Evolutionary conservation across 1,139 yeast species (phyloP).

Genomic region (Yamadazyma membranifaciens): DNA sequence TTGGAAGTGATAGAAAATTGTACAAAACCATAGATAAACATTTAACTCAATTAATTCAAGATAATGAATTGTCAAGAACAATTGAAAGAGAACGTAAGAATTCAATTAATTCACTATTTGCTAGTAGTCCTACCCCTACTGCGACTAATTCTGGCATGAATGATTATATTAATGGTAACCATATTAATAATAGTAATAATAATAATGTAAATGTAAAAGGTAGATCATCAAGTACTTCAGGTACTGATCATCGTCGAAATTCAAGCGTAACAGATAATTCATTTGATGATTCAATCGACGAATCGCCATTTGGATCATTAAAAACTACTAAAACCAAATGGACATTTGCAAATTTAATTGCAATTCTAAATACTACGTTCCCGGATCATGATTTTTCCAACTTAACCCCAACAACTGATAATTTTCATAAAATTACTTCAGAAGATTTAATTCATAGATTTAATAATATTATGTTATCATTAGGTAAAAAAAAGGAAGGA

Average conservation of each 20-base stretch:
- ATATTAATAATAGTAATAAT: background rate
- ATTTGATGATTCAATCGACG: conserved; percentile 34
- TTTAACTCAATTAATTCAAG: conserved; percentile 63
- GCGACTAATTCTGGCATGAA: background rate
- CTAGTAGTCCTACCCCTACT: conserved; percentile 30
- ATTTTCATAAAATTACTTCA: conserved; percentile 40
- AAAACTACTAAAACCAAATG: conserved; percentile 80
- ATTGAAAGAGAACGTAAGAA: conserved; percentile 41
- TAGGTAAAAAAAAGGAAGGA: conserved; percentile 60
- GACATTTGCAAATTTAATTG: conserved; percentile 86
- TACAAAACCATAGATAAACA: conserved; percentile 87
- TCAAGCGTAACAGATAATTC: conserved; percentile 19
- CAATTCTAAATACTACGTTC: conserved; percentile 85
- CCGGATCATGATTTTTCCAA: conserved; percentile 95
- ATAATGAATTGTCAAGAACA: conserved; percentile 44
- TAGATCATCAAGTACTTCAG: conserved; percentile 1
- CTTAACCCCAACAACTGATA: conserved; percentile 83
- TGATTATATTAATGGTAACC: background rate
- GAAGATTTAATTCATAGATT: conserved; percentile 67
- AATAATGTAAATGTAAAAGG: background rate
- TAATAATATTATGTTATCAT: conserved; percentile 74
- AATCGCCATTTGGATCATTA: conserved; percentile 92
- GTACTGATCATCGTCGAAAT: conserved; percentile 14
- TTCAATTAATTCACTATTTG: conserved; percentile 35
- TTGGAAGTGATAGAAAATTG: conserved; percentile 83